A percentile compares a stretch with the other conserved stretches of the same genome.
Conservation (phyloP, 2,329 filamentous ascomycete genomes). For the Exophiala xenobiotica region DNA sequence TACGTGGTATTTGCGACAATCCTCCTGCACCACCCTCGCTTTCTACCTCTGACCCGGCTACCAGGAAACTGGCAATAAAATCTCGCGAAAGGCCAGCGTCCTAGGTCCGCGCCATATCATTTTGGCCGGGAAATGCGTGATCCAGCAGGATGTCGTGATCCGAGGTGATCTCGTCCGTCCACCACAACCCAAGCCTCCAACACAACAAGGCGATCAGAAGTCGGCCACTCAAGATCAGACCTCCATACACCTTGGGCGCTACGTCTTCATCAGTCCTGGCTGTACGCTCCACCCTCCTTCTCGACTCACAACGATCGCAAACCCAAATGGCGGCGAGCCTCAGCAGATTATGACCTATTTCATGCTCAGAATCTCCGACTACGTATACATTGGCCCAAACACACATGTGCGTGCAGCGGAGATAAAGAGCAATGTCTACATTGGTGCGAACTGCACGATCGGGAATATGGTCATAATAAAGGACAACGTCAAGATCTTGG, state of each 20-base stretch:
- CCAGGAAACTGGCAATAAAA: constrained; percentile 94
- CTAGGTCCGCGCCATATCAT: constrained; percentile 98
- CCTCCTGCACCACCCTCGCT: background rate
- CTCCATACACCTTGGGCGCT: constrained; percentile 82
- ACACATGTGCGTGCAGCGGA: constrained; percentile 79
- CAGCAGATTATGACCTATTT: constrained; percentile 67
- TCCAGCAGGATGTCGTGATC: constrained; percentile 92
- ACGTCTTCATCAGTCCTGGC: constrained; percentile 80
- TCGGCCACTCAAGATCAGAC: constrained; percentile 32
- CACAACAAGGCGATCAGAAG: constrained; percentile 38
- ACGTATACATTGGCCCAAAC: constrained; percentile 80
- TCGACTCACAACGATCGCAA: constrained; percentile 70
- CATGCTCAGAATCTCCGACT: constrained; percentile 88
- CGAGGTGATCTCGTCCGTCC: constrained; percentile 77
- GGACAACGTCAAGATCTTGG: constrained; percentile 85
- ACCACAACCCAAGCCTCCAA: constrained; percentile 45
- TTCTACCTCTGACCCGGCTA: constrained; percentile 15
- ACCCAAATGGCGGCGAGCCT: constrained; percentile 25
- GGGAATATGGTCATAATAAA: constrained; percentile 89
- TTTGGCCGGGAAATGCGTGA: constrained; percentile 91
- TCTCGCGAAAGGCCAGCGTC: constrained; percentile 85
- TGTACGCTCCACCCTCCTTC: constrained; percentile 80
- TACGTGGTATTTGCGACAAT: constrained; percentile 46
- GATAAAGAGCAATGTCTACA: constrained; percentile 81
- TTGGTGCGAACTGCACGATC: constrained; percentile 74